Percentiles rank a stretch among this genome's conserved stretches.
phyloP scores from a whole-genome alignment of 495 filamentous ascomycete genomes.

The Penicillium roqueforti region DNA sequence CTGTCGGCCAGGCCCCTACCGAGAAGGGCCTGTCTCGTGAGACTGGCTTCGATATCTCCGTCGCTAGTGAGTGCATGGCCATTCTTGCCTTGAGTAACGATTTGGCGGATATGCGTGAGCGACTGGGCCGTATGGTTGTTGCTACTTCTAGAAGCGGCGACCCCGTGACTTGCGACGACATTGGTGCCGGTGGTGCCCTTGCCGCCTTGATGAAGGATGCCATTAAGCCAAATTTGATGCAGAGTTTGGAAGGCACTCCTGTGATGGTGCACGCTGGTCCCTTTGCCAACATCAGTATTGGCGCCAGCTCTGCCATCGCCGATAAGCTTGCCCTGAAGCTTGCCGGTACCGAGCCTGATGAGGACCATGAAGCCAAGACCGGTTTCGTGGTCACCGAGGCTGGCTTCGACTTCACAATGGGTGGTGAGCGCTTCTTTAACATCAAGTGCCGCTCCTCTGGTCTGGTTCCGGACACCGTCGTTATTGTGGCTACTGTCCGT shows the following conservation, averaged over 20 bases:
- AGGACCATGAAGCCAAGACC: constrained; percentile 76
- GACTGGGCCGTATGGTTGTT: constrained; percentile 95
- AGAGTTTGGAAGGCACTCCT: constrained; percentile 93
- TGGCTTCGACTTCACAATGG: constrained; percentile 99
- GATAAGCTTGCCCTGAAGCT: constrained; percentile 95
- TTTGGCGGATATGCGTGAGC: constrained; percentile 86
- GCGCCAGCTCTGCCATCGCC: constrained; percentile 88
- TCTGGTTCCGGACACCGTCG: constrained; percentile 84
- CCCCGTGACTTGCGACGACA: constrained; percentile 91
- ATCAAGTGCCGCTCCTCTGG: constrained; percentile 98
- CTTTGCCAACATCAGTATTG: constrained; percentile 97
- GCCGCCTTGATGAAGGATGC: constrained; percentile 96
- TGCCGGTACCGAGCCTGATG: constrained; percentile 91
- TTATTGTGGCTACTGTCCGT: constrained; percentile 92
- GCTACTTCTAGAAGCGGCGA: constrained; percentile 80
- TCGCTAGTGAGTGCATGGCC: constrained; percentile 97
- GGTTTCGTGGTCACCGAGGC: constrained; percentile 98
- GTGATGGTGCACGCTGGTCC: constrained; percentile 97
- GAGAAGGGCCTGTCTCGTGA: constrained; percentile 82
- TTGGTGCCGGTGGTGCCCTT: constrained; percentile 87
- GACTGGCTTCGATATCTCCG: constrained; percentile 95
- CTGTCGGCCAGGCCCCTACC: constrained; percentile 78
- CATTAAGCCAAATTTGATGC: constrained; percentile 98
- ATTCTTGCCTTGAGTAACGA: constrained; percentile 90
- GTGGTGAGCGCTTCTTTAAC: constrained; percentile 98